Conservation (phyloP, 768 basidiomycete genomes). For the Clitopilus passeckerianus region DNA sequence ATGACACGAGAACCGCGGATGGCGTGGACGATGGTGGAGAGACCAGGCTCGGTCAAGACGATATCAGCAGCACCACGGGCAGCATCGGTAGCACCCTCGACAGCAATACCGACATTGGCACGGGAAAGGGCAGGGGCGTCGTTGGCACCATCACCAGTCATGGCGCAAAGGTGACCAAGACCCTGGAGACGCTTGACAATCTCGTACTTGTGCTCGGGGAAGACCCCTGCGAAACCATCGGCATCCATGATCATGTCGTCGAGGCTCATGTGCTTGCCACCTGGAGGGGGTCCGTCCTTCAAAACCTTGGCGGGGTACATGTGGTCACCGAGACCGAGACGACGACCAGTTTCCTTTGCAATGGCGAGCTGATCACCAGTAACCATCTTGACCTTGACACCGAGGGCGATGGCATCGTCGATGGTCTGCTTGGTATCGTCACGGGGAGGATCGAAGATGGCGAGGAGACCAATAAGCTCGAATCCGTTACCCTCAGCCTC, state of each 20-base stretch:
- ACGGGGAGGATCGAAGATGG: slow-evolving; percentile 98
- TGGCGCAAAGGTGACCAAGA: slow-evolving; percentile 93
- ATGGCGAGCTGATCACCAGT: slow-evolving; percentile 99
- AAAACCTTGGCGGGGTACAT: slow-evolving; percentile 99
- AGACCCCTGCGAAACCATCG: slow-evolving; percentile 98
- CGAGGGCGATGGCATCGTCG: slow-evolving; percentile 92
- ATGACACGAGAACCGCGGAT: slow-evolving; percentile 98
- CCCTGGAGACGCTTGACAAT: slow-evolving; percentile 98
- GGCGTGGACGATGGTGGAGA: slow-evolving; percentile 98
- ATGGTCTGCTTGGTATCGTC: slow-evolving; percentile 99
- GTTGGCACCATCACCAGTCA: slow-evolving; percentile 99
- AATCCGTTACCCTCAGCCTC: slow-evolving; percentile 95
- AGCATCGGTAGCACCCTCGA: slow-evolving; percentile 98
- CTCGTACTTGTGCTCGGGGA: slow-evolving; percentile 99
- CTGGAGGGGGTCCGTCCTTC: slow-evolving; percentile 91
- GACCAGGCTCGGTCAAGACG: slow-evolving; percentile 95
- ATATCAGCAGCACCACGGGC: slow-evolving; percentile 99
- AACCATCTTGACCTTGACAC: slow-evolving; percentile 99
- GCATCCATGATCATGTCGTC: slow-evolving; percentile 99
- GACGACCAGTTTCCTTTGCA: slow-evolving; percentile 98
- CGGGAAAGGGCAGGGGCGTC: slow-evolving; percentile 97
- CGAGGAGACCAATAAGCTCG: slow-evolving; percentile 93
- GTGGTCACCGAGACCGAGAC: slow-evolving; percentile 97
- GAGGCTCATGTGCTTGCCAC: slow-evolving; percentile 74
- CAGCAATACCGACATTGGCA: slow-evolving; percentile 99